Base-by-base conservation (phyloP, 805 yeast genomes). In the Metschnikowia cerradonensis region DNA sequence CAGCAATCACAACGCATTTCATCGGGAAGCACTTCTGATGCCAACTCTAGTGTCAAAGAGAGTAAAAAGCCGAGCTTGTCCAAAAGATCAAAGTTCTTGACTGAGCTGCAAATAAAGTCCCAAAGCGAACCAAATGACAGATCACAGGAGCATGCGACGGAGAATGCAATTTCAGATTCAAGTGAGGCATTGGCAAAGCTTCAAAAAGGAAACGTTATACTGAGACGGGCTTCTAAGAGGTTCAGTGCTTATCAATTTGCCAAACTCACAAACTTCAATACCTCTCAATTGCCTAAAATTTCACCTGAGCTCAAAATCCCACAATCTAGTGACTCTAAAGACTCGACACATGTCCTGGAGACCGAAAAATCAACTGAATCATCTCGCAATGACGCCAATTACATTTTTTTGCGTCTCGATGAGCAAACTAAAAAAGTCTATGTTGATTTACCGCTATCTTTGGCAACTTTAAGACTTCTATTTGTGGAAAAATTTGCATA, bases 231-330 rank as follows among this genome's bases (percentile, higher is more conserved):
- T 0, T 91, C 97, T 0, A 86, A 92, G 59, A 75, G 99, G 49
- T 92, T 86, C 63, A 90, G 97, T 4, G 97, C 97, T 0, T 92
- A 91, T 54, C 98, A 92, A 62, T 84, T 85, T 67, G 89, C 95
- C 1, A 88, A 86, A 60, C 74, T 88, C 10, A 73, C 88, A 0
- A 81, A 78, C 53, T 58, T 60, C 31, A 49, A 65, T n/a, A 48
- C 50, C 17, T 45, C 37, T 8, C 55, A 46, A 22, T 50, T 52
- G 17, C 56, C 60, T 10, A 47, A 52, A 8, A 35, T 58, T 19
- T 38, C 57, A 13, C 47, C 50, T 7, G 60, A 54, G 4, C 22
- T 47, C 11, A 23, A 44, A 20, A 20, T 32, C 15, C 38, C 45
- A 22, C 30, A 20, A 33, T 34, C 47, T 14, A 36, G 20, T 15